A percentile compares a stretch with the other conserved stretches of the same genome.
These are phyloP conservation scores for Tetrahymena malaccensis DNA, from an alignment of 73 alveolate genomes.

Conservation along the genomic window DNA sequence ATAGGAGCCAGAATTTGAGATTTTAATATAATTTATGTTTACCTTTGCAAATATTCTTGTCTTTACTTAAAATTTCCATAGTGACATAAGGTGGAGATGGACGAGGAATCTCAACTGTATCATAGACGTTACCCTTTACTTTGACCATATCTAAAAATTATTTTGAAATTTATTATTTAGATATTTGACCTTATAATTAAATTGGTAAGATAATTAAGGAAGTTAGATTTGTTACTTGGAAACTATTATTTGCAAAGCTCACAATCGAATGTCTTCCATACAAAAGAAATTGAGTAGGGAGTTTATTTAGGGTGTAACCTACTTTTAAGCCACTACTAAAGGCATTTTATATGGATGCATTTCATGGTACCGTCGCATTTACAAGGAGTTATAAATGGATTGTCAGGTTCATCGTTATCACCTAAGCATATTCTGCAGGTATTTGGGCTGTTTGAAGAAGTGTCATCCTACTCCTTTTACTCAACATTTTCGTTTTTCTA, in stretches of 20 bases:
- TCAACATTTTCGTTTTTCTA: not conserved
- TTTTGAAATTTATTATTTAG: not conserved
- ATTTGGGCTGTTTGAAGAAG: not conserved
- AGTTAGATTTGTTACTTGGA: conserved; percentile 37
- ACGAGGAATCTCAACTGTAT: conserved; percentile 34
- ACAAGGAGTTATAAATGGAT: conserved; percentile 80
- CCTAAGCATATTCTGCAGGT: conserved; percentile 72
- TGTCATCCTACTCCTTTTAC: not conserved
- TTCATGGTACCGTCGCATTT: conserved; percentile 81
- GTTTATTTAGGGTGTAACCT: conserved; percentile 62
- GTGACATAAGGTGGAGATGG: conserved; percentile 45
- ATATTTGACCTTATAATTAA: not conserved
- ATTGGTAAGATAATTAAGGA: not conserved
- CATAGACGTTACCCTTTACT: conserved; percentile 22
- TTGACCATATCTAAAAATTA: not conserved
- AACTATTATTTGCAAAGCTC: conserved; percentile 85
- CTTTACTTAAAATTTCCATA: conserved; percentile 38
- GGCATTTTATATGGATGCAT: conserved; percentile 74
- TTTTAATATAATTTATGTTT: not conserved
- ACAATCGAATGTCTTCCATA: conserved; percentile 83
- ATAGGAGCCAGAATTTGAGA: not conserved
- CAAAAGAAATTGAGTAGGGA: conserved; percentile 51
- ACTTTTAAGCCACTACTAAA: conserved; percentile 74
- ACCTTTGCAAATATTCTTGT: conserved; percentile 28
- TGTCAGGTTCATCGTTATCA: conserved; percentile 59